Percentiles rank a stretch among this genome's conserved stretches.
phyloP scores from a whole-genome alignment of 257 asterid species.

The Anisodus acutangulus region DNA sequence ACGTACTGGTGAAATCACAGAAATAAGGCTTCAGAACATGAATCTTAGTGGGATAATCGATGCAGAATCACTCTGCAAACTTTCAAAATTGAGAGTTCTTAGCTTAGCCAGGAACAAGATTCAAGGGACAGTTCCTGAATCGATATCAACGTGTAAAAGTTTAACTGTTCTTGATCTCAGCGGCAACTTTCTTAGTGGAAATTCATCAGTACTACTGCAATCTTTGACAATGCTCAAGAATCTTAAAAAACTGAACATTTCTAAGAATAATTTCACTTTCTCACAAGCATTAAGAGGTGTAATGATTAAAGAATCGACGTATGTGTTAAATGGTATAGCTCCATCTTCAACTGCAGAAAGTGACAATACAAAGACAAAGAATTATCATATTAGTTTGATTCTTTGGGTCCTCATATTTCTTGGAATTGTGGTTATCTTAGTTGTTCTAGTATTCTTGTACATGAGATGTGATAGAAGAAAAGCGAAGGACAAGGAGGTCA shows the following conservation, averaged over 20 bases:
- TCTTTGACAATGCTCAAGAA: constrained; percentile 38
- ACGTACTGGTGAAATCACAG: background rate
- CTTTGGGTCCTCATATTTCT: constrained; percentile 32
- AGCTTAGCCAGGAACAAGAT: constrained; percentile 38
- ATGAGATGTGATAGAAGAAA: constrained; percentile 28
- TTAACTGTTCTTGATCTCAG: constrained; percentile 38
- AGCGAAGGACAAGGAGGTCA: constrained; percentile 21
- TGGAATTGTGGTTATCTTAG: constrained; percentile 27
- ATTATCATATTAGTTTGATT: constrained; percentile 15
- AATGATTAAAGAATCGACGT: background rate
- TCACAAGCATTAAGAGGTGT: background rate
- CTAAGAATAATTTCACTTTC: constrained; percentile 31
- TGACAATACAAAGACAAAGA: background rate
- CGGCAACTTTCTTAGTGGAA: constrained; percentile 34
- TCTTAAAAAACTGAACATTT: constrained; percentile 35
- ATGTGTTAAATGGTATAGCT: background rate
- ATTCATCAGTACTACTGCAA: constrained; percentile 19
- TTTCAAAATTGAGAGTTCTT: constrained; percentile 36
- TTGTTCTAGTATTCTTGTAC: constrained; percentile 25
- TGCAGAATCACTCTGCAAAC: constrained; percentile 36
- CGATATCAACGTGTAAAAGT: constrained; percentile 31
- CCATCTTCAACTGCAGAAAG: constrained; percentile 4
- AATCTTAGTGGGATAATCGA: constrained; percentile 41
- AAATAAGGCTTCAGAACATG: constrained; percentile 33
- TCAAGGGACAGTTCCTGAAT: constrained; percentile 32